A percentile compares a stretch with the other conserved stretches of the same genome.
phyloP scores from a whole-genome alignment of 2,329 filamentous ascomycete genomes.

The Pseudocercospora fuligena region DNA sequence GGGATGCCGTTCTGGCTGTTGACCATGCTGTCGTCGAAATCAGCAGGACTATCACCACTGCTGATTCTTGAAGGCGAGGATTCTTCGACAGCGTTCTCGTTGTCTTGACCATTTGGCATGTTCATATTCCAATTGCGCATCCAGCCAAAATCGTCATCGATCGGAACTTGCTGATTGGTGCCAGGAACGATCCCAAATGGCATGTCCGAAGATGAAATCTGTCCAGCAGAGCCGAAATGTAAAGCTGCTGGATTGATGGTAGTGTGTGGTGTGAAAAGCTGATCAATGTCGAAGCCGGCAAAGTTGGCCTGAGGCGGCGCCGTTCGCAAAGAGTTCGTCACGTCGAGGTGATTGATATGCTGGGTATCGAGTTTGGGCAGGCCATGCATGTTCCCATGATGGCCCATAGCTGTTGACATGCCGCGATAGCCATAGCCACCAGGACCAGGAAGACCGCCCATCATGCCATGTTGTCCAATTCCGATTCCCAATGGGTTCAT shows the following conservation, averaged over 20 bases:
- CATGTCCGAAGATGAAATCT: conserved; percentile 28
- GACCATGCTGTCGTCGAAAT: conserved; percentile 87
- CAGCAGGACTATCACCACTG: conserved; percentile 91
- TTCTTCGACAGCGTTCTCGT: conserved; percentile 83
- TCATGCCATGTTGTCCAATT: conserved; percentile 54
- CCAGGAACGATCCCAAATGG: conserved; percentile 51
- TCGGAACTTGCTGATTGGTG: conserved; percentile 60
- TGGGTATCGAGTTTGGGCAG: conserved; percentile 83
- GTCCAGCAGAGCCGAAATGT: conserved; percentile 73
- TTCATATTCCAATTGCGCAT: conserved; percentile 79
- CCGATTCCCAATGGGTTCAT: conserved; percentile 36
- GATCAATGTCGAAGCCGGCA: conserved; percentile 72
- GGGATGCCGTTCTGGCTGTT: conserved; percentile 61
- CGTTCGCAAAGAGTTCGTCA: conserved; percentile 73
- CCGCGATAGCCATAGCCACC: conserved; percentile 69
- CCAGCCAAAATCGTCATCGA: conserved; percentile 84
- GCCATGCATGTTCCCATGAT: conserved; percentile 69
- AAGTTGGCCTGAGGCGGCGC: conserved; percentile 74
- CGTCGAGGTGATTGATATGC: conserved; percentile 64
- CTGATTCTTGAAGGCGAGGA: conserved; percentile 97
- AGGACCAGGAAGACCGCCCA: conserved; percentile 60
- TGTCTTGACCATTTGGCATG: conserved; percentile 62
- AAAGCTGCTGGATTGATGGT: conserved; percentile 71
- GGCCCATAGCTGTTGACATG: conserved; percentile 71
- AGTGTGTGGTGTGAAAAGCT: conserved; percentile 68